Base-by-base conservation (phyloP, 192 early-diverging fungal genomes). In the Gonapodya sp. region DNA sequence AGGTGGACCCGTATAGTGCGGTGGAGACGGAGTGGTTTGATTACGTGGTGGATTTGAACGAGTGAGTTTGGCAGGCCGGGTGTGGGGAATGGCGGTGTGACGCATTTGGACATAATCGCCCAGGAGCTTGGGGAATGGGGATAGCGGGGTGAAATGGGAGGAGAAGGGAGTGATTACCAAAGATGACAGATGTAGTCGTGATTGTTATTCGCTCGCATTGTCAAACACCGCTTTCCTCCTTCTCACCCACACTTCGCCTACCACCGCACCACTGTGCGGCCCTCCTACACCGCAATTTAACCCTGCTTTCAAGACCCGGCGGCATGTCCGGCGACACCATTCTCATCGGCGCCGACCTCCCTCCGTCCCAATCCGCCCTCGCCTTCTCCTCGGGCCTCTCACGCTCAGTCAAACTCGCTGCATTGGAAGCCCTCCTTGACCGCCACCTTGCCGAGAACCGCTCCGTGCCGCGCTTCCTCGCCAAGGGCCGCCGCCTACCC, bases 331-430 rank as follows among this genome's bases (percentile, higher is more conserved):
- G 81, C 64, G 91, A 92, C 78, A 84, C 82, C 2, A 87, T 92
- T 73, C 35, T 89, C 24, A 83, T 92, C 32, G 91, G 89, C 73
- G 36, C 82, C 36, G 79, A 81, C 32, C 82, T 91, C 0, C 84
- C 86, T 0, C 74, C 83, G 30, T 78, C 84, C 73, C 86, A 91
- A 72, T 80, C 85, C 18, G 87, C 85, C 72, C 86, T 92, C 32
- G 91, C 88, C 2, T 92, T 88, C 81, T 88, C 88, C 31, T 84
- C 89, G n/a, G 91, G 89, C 79, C 84, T 92, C 18, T 83, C 87
- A 0, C 86, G 91, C 18, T 85, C 83, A 34, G 87, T 85, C 36
- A 92, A 92, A 80, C 83, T 92, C 2, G 88, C 85, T 2, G 82
- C 85, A 16, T 80, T 92, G 18, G 91, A 92, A 79, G 84, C 83